Evolutionary conservation across 176 grass and related monocot genomes (phyloP).

Genomic region (Aegilops umbellulata): DNA sequence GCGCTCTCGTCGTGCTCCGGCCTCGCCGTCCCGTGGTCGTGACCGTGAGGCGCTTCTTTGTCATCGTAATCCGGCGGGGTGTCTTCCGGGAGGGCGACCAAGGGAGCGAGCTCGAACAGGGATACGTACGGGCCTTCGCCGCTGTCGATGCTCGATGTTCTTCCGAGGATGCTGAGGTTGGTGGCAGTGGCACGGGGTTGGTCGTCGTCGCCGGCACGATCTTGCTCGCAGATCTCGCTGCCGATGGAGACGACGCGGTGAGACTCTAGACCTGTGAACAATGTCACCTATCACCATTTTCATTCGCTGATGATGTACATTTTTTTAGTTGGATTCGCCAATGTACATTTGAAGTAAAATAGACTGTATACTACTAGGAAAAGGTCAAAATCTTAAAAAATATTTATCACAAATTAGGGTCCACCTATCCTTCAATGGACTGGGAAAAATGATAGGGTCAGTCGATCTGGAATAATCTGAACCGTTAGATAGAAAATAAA

Average conservation of each 20-base stretch:
- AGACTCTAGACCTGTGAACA: slow-evolving; percentile 3
- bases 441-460: no score
- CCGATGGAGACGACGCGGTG: slow-evolving; percentile 46
- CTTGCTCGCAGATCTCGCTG: slow-evolving; percentile 58
- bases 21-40: no score
- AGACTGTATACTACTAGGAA: no score
- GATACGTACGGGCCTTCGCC: slow-evolving; percentile 19
- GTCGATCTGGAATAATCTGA: no score
- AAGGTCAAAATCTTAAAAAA: no score
- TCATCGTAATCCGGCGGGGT: background rate
- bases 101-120: slow-evolving; percentile 47
- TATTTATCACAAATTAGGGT: no score
- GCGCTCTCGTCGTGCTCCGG: background rate
- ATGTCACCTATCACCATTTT: background rate
- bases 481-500: no score
- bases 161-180: background rate
- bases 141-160: background rate
- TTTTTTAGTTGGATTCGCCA: no score
- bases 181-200: background rate
- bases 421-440: no score
- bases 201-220: background rate
- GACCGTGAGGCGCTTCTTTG: background rate
- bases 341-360: no score
- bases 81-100: background rate
- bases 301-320: background rate